Percentiles rank a stretch among this genome's conserved stretches.
phyloP scores from a whole-genome alignment of 495 filamentous ascomycete species.

The Chaetomium tenue region DNA sequence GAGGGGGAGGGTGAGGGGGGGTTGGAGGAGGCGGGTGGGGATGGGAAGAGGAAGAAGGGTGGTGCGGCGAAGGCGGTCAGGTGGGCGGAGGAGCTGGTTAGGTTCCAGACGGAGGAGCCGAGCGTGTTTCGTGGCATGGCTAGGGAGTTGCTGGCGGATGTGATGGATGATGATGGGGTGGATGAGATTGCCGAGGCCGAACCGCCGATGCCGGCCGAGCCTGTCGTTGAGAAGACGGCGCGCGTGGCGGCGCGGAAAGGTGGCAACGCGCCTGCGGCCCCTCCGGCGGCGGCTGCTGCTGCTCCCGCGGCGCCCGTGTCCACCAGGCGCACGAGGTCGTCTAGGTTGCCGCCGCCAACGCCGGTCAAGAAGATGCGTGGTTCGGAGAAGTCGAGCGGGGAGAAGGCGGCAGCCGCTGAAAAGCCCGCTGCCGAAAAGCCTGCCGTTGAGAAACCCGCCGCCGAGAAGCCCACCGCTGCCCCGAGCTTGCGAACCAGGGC shows the following conservation, averaged over 20 bases:
- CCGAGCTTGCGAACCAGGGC: not conserved
- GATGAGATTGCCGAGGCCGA: slow-evolving; percentile 24
- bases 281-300: slow-evolving; percentile 1
- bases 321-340: slow-evolving; percentile 27
- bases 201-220: not conserved
- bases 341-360: slow-evolving; percentile 26
- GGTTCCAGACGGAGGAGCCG: slow-evolving; percentile 26
- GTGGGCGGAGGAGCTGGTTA: slow-evolving; percentile 36
- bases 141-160: slow-evolving; percentile 10
- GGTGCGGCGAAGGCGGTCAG: slow-evolving; percentile 28
- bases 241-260: slow-evolving; percentile 4
- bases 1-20: not conserved
- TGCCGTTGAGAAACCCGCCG: slow-evolving; percentile 8
- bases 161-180: slow-evolving; percentile 8
- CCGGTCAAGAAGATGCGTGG: slow-evolving; percentile 23
- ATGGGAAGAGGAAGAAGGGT: slow-evolving; percentile 16
- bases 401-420: not conserved
- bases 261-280: not conserved
- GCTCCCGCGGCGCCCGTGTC: not conserved
- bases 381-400: too few relatives aligned
- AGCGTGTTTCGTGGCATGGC: not conserved
- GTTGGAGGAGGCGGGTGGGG: not conserved
- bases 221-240: slow-evolving; percentile 5
- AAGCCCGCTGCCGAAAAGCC: slow-evolving; percentile 4
- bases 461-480: slow-evolving; percentile 8